phyloP scores from a whole-genome alignment of 177 flowering plant species.

The Vitis hybrid region DNA sequence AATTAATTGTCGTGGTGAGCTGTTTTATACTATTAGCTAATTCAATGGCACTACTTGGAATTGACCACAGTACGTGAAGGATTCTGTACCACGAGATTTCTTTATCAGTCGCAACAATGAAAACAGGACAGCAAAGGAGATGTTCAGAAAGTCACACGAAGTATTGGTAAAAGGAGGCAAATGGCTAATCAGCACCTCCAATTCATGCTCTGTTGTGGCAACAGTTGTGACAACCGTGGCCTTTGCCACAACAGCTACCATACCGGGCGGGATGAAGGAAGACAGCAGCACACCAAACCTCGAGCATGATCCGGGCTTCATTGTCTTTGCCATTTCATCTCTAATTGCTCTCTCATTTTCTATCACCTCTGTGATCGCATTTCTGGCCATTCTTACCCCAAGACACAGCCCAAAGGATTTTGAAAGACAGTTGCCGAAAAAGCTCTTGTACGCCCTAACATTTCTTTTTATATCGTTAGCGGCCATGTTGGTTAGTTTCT shows the following conservation, averaged over 20 bases:
- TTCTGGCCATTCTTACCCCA: constrained; percentile 42
- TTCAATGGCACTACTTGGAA: too few species aligned
- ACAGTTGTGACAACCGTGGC: constrained; percentile 39
- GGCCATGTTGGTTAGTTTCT: constrained; percentile 38
- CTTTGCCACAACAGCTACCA: constrained; percentile 36
- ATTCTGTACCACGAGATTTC: constrained; percentile 18
- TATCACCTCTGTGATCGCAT: constrained; percentile 33
- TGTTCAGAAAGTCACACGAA: constrained; percentile 30
- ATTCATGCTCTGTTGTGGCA: constrained; percentile 39
- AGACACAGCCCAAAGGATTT: constrained; percentile 35
- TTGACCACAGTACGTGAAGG: constrained; percentile 20
- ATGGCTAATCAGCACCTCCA: constrained; percentile 42
- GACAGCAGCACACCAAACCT: constrained; percentile 26
- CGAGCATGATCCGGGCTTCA: constrained; percentile 26
- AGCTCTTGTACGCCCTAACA: constrained; percentile 30
- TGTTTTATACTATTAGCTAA: too few species aligned
- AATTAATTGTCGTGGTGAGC: too few species aligned
- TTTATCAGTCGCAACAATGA: constrained; percentile 22
- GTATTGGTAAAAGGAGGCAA: constrained; percentile 19
- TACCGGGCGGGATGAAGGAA: constrained; percentile 32
- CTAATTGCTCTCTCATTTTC: constrained; percentile 43
- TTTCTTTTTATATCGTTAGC: constrained; percentile 39
- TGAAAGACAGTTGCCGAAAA: constrained; percentile 23
- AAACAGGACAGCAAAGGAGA: constrained; percentile 22
- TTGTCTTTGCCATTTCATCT: constrained; percentile 34